These are phyloP conservation scores for Groenewaldozyma salmanticensis DNA, from an alignment of 805 yeast genomes.

Conservation along the genomic window DNA sequence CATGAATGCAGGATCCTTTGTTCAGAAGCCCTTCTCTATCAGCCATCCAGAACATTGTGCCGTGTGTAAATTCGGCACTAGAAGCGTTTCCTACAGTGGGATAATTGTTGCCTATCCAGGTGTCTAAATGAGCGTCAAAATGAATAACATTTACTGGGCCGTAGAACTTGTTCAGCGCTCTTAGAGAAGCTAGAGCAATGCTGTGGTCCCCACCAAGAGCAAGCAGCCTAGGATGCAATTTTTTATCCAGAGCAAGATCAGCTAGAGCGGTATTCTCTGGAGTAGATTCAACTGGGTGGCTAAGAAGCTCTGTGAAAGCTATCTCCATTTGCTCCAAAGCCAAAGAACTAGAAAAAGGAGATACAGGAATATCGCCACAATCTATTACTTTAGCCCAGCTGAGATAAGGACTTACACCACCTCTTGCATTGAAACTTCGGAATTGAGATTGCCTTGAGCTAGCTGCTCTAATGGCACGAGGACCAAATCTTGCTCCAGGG, in stretches of 20 bases:
- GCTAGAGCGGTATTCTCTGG: too few species aligned
- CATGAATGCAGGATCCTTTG: constrained; percentile 53
- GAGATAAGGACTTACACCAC: constrained; percentile 50
- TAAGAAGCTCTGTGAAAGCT: constrained; percentile 47
- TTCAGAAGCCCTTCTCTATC: constrained; percentile 53
- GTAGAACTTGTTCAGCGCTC: constrained; percentile 50
- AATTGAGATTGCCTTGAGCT: constrained; percentile 51
- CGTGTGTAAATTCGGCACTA: constrained; percentile 59
- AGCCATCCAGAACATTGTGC: constrained; percentile 83
- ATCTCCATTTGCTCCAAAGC: constrained; percentile 55
- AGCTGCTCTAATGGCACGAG: constrained; percentile 32
- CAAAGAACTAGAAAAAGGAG: constrained; percentile 56
- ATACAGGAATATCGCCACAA: constrained; percentile 61
- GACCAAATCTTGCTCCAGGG: constrained; percentile 80
- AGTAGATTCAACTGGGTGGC: too few species aligned
- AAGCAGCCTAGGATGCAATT: constrained; percentile 36
- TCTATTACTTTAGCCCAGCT: constrained; percentile 45
- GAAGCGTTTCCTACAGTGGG: too few species aligned
- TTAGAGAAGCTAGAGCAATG: constrained; percentile 58
- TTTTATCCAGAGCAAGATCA: too few species aligned
- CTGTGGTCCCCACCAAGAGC: constrained; percentile 83
- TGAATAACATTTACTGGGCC: constrained; percentile 69
- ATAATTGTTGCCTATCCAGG: too few species aligned
- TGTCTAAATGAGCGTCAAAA: constrained; percentile 79
- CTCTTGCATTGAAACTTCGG: constrained; percentile 63